Base-by-base conservation (phyloP, 306 rosid genomes). In the Casuarina cunninghamiana region DNA sequence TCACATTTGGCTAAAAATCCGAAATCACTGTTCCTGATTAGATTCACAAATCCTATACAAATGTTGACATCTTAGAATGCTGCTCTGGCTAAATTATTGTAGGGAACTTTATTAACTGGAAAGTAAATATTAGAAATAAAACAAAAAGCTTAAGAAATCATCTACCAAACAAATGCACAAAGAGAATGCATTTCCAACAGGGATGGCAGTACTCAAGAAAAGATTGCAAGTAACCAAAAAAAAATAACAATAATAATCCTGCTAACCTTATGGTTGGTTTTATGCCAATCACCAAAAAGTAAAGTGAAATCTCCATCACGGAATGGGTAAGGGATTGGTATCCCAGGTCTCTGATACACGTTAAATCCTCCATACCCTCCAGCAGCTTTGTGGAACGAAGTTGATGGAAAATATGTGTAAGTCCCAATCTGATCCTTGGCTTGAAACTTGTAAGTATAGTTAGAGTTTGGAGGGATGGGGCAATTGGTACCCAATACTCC, bases 401-500 rank as follows among this genome's bases (percentile, higher is more conserved):
- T 90, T 74, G 99, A 93, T 73, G 99, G 97, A 81, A 95, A 95
- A 79, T 95, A 95, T 10, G 93, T 75, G 71, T 73, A 95, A 50
- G 93, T 73, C 51, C 99, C 99, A 74, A 95, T 93, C 83, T 95
- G 99, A 85, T 95, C 99, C 83, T 95, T 95, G 44, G 93, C 13
- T 80, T 95, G 97, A 80, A 95, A 89, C 78, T 82, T 86, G 86
- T 95, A 95, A 38, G 97, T 93, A 83, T 83, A 95, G 78, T 95
- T 95, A 73, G 97, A 82, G 91, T 91, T 95, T 49, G 97, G 89
- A 58, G 94, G 97, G 75, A 95, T 87, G 62, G 99, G 91, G 74
- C 99, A 95, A 65, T 95, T 95, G 53, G 97, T 95, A 79, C 99
- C 99, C 79, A 89, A 75, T 37, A 95, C 97, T 58, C 99, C 99